Evolutionary conservation across 768 basidiomycete species (phyloP).

Genomic region (Mycena venus): DNA sequence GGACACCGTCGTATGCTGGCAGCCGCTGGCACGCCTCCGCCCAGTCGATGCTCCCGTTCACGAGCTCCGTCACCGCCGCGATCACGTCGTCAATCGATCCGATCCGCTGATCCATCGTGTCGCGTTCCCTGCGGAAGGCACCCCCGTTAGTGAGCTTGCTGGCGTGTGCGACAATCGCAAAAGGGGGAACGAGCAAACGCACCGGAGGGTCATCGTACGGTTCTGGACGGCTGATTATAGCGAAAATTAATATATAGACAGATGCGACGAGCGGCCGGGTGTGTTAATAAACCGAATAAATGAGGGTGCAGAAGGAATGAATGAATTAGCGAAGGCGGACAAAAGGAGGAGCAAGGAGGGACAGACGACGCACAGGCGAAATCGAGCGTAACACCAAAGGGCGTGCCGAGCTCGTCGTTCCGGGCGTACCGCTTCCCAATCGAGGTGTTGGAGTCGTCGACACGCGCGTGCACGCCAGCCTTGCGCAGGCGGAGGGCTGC

Average conservation of each 20-base stretch:
- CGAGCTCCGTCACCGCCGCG: constrained; percentile 81
- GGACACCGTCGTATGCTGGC: constrained; percentile 89
- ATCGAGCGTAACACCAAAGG: constrained; percentile 95
- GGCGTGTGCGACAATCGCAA: not conserved
- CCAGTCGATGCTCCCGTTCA: constrained; percentile 85
- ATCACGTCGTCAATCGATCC: constrained; percentile 93
- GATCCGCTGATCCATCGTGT: constrained; percentile 94
- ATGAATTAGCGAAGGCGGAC: constrained; percentile 4
- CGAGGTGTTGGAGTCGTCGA: constrained; percentile 95
- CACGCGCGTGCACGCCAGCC: constrained; percentile 91
- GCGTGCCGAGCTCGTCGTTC: constrained; percentile 98
- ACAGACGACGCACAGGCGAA: constrained; percentile 75
- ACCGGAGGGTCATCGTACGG: constrained; percentile 94
- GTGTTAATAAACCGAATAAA: constrained; percentile 7
- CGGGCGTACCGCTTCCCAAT: constrained; percentile 98
- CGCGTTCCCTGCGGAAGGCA: constrained; percentile 80
- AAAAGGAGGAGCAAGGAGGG: constrained; percentile 13
- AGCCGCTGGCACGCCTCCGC: constrained; percentile 76
- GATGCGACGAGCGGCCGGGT: not conserved
- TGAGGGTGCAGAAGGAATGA: not conserved
- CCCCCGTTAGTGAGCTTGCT: not conserved
- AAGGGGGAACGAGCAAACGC: constrained; percentile 45
- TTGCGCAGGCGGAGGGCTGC: constrained; percentile 88
- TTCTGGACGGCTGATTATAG: constrained; percentile 82
- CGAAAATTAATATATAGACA: not conserved